Evolutionary conservation across 352 stramenopile genomes (phyloP).

Genomic region (Phytophthora tentaculata): DNA sequence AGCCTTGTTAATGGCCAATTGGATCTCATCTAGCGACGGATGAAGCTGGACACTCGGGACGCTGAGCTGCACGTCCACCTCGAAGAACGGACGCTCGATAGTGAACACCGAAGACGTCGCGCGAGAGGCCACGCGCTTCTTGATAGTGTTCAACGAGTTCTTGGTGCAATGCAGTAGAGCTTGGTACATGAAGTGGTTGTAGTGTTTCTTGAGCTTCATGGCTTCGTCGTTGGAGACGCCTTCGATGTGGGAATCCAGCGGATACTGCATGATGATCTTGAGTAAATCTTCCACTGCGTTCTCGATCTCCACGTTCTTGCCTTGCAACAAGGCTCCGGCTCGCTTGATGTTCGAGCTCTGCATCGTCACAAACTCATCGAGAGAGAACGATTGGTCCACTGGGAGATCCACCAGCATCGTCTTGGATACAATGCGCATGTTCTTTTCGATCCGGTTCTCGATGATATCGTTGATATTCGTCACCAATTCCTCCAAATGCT

Average conservation of each 20-base stretch:
- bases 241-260: conserved; percentile 96
- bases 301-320: conserved; percentile 99
- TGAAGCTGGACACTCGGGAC: conserved; percentile 94
- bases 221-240: conserved; percentile 93
- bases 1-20: conserved; percentile 97
- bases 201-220: conserved; percentile 97
- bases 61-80: conserved; percentile 97
- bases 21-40: conserved; percentile 97
- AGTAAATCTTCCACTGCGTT: conserved; percentile 98
- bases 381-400: conserved; percentile 95
- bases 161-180: conserved; percentile 97
- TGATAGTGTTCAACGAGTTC: conserved; percentile 98
- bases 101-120: conserved; percentile 90
- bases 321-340: conserved; percentile 93
- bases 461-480: conserved; percentile 99
- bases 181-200: conserved; percentile 99
- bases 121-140: conserved; percentile 96
- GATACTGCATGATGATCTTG: conserved; percentile 96
- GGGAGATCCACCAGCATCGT: conserved; percentile 97
- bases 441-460: conserved; percentile 99
- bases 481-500: conserved; percentile 97
- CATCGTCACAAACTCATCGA: conserved; percentile 98
- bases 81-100: conserved; percentile 97
- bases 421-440: conserved; percentile 98
- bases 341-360: conserved; percentile 94